These are phyloP conservation scores for Bipolaris oryzae DNA, from an alignment of 2,329 filamentous ascomycete genomes.

Conservation along the genomic window DNA sequence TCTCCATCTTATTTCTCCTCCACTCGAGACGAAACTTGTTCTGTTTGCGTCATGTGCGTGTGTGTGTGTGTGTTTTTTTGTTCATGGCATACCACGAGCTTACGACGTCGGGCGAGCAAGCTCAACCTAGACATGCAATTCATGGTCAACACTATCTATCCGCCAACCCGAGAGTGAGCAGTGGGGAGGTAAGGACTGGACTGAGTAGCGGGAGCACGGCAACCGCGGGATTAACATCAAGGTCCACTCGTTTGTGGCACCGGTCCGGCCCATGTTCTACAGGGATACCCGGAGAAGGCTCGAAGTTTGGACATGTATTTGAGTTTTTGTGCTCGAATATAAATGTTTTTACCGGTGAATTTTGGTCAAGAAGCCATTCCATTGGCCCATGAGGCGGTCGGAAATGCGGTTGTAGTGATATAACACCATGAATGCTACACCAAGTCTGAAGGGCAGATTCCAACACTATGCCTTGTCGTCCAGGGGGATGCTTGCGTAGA, in stretches of 20 bases:
- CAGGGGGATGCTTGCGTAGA: background rate
- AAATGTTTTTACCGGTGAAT: background rate
- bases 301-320: background rate
- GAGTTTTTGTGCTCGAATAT: background rate
- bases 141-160: background rate
- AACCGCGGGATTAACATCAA: constrained; percentile 7
- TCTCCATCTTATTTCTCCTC: background rate
- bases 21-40: constrained; percentile 1
- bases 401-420: background rate
- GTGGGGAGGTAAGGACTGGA: background rate
- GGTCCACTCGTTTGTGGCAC: constrained; percentile 5
- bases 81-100: background rate
- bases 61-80: too few relatives aligned
- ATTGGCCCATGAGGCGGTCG: background rate
- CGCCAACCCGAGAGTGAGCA: background rate
- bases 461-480: background rate
- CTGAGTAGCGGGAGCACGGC: constrained; percentile 2
- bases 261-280: constrained; percentile 7
- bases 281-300: background rate
- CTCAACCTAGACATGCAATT: background rate
- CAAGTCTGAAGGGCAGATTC: background rate
- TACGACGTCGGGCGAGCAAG: background rate
- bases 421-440: background rate
- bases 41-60: background rate
- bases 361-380: background rate